Base-by-base conservation (phyloP, 176 grass and related monocot species). In the Aegilops speltoides region DNA sequence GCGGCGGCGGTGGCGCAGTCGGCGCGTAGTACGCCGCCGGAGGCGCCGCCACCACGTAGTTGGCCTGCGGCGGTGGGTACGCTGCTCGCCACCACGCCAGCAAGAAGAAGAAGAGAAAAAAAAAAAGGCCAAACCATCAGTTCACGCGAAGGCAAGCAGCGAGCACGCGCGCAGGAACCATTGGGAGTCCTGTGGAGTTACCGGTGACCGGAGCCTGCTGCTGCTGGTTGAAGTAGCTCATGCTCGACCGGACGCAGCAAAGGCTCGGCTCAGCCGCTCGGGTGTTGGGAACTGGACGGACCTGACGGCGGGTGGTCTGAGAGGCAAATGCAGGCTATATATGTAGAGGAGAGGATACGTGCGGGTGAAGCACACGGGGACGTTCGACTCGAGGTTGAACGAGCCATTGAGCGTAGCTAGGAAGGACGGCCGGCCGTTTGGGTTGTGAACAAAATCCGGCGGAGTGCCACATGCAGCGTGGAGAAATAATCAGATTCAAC, bases 161-260 rank as follows among this genome's bases (percentile, higher is more conserved):
- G 37, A 60, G 24, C 48, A 38, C 20, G 19, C 3, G 13, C 38
- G 38, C n/a, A 73, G 37, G 23, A 56, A 3, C 24, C 3, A 19
- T 34, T 31, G 16, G 32, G 38, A 60, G 45, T 46, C 26, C 4
- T 38, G 66, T 11, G 24, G 25, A 25, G 31, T 82, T 37, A 84
- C 80, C 84, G 14, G 80, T 83, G 80, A 90, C 67, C 14, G 84
- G 74, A 71, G 79, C 74, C 80, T 66, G 80, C 80, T 87, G 80
- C 75, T 90, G 80, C 67, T 90, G 89, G 57, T 33, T 7, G 80
- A 87, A 87, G 80, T 84, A 79, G 60, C 80, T 87, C 89, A 90
- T 90, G 23, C 10, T 79, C 38, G 5, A 3, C 6, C 14, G 28
- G 22, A 33, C 29, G 43, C 64, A 38, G 14, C 83, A 67, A 65